These are phyloP conservation scores for Turritis glabra DNA, from an alignment of 345 rosid genomes.

Conservation along the genomic window DNA sequence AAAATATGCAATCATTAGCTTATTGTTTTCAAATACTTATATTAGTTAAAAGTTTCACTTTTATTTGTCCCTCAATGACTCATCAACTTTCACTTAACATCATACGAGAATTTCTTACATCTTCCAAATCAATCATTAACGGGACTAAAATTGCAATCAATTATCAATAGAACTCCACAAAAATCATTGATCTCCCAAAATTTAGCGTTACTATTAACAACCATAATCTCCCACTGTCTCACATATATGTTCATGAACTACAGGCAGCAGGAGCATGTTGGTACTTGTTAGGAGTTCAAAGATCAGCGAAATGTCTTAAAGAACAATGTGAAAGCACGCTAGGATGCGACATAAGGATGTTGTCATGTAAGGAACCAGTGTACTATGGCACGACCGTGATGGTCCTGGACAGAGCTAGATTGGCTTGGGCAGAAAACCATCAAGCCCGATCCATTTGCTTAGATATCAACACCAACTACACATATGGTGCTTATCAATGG, in stretches of 20 bases:
- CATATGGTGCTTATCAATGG: constrained; percentile 92
- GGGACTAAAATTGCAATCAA: not conserved
- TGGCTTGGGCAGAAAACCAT: constrained; percentile 64
- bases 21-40: not conserved
- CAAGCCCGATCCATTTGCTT: constrained; percentile 62
- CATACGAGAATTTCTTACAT: not conserved
- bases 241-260: not conserved
- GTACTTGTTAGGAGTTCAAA: constrained; percentile 91
- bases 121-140: constrained; percentile 15
- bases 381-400: constrained; percentile 68
- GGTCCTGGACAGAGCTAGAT: constrained; percentile 50
- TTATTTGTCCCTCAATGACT: constrained; percentile 4
- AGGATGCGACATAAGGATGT: constrained; percentile 52
- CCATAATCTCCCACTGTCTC: not conserved
- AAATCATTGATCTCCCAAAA: not conserved
- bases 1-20: constrained; percentile 22
- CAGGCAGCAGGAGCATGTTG: constrained; percentile 99
- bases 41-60: constrained; percentile 11
- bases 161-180: not conserved
- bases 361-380: constrained; percentile 72
- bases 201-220: not conserved
- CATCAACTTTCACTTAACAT: constrained; percentile 3
- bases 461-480: constrained; percentile 53
- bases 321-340: constrained; percentile 60
- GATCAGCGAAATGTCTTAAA: constrained; percentile 73